These are phyloP conservation scores for Bassia scoparia DNA, from an alignment of 148 eudicot genomes.

Conservation along the genomic window DNA sequence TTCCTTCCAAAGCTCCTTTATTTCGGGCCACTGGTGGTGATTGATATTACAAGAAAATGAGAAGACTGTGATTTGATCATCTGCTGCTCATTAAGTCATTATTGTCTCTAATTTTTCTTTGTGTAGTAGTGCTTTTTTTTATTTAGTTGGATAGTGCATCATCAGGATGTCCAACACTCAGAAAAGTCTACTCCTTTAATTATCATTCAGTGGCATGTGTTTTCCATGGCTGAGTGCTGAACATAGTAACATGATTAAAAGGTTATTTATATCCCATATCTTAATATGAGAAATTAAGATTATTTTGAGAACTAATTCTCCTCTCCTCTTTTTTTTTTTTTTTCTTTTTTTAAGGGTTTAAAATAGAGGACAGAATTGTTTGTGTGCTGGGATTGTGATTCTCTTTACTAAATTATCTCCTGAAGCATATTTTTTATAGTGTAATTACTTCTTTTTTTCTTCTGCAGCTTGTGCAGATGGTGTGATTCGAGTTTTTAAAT, in stretches of 20 bases:
- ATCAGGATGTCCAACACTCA: no score
- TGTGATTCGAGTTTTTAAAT: constrained; percentile 79
- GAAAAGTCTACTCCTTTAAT: no score
- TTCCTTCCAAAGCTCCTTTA: no score
- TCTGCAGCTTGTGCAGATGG: constrained; percentile 93
- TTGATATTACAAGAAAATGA: no score
- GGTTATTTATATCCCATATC: background rate
- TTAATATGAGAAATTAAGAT: background rate
- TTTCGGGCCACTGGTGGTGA: no score
- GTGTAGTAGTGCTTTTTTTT: no score
- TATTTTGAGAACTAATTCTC: background rate
- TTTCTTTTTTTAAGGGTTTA: background rate
- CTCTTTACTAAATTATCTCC: background rate
- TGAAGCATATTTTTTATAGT: background rate
- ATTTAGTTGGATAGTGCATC: no score
- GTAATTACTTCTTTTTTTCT: background rate
- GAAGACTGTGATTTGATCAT: no score
- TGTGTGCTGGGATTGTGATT: background rate
- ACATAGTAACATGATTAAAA: background rate
- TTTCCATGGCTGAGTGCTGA: no score
- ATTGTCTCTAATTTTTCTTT: no score
- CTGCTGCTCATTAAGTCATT: no score
- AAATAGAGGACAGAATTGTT: constrained; percentile 6
- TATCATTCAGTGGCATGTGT: no score
- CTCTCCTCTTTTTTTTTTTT: background rate